A percentile compares a stretch with the other conserved stretches of the same genome.
These are phyloP conservation scores for Cochlearia excelsa DNA, from an alignment of 345 rosid species.

Conservation along the genomic window DNA sequence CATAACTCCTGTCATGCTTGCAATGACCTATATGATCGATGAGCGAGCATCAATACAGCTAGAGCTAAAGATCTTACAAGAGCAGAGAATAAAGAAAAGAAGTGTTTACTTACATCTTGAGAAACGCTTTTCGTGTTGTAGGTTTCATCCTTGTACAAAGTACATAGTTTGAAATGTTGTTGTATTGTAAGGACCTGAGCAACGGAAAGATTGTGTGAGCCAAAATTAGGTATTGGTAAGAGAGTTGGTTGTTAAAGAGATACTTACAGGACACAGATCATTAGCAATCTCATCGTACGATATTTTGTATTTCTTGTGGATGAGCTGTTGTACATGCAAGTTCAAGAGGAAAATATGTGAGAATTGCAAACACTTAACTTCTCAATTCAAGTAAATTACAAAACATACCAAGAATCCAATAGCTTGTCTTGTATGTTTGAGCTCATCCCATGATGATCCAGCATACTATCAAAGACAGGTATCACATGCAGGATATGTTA, in stretches of 20 bases:
- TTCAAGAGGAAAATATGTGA: slow-evolving; percentile 10
- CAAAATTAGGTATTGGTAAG: neutral
- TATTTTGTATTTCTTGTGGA: slow-evolving; percentile 32
- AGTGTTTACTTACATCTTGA: slow-evolving; percentile 54
- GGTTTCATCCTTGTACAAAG: slow-evolving; percentile 93
- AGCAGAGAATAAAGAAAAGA: neutral
- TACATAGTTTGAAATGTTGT: slow-evolving; percentile 87
- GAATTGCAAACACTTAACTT: slow-evolving; percentile 9
- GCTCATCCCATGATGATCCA: slow-evolving; percentile 90
- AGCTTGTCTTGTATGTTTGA: slow-evolving; percentile 90
- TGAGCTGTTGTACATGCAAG: slow-evolving; percentile 44
- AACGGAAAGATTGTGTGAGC: neutral
- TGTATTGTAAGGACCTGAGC: slow-evolving; percentile 80
- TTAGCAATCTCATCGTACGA: slow-evolving; percentile 46
- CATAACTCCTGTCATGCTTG: slow-evolving; percentile 92
- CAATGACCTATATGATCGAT: slow-evolving; percentile 56
- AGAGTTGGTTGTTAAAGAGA: slow-evolving; percentile 10
- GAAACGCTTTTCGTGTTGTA: slow-evolving; percentile 91
- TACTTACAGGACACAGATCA: slow-evolving; percentile 83
- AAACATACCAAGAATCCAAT: slow-evolving; percentile 90
- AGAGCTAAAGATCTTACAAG: slow-evolving; percentile 2
- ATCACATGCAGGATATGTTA: slow-evolving; percentile 16
- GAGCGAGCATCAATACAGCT: neutral
- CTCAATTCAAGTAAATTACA: neutral
- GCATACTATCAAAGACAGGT: slow-evolving; percentile 50